Percentiles rank a stretch among this genome's conserved stretches.
Conservation (phyloP, 441 rosid genomes). For the Aleurites moluccanus region DNA sequence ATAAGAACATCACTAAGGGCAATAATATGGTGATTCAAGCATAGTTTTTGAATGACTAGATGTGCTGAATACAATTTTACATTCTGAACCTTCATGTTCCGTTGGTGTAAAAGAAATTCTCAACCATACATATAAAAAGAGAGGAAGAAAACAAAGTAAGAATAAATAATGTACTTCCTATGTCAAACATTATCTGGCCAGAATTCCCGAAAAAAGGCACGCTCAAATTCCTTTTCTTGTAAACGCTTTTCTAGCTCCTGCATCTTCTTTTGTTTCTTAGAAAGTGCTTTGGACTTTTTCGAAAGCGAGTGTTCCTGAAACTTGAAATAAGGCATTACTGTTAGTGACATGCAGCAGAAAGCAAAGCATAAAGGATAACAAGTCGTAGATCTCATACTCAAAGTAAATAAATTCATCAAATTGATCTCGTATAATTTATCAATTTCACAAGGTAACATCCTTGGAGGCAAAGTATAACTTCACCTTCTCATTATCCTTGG, state of each 20-base stretch:
- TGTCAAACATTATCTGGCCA: constrained; percentile 94
- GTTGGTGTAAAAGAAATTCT: background rate
- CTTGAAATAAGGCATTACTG: background rate
- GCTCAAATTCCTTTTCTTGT: constrained; percentile 74
- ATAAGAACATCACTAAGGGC: too few species aligned
- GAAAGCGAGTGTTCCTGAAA: constrained; percentile 47
- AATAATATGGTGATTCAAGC: too few species aligned
- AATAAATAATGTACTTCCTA: background rate
- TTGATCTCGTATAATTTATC: background rate
- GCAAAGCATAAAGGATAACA: background rate
- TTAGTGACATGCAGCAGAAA: constrained; percentile 11
- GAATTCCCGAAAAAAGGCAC: constrained; percentile 77
- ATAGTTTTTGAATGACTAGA: background rate
- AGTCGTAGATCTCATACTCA: too few species aligned
- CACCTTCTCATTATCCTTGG: constrained; percentile 38
- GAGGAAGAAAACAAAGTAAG: background rate
- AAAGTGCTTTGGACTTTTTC: constrained; percentile 50
- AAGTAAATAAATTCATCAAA: background rate
- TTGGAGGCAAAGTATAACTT: constrained; percentile 15
- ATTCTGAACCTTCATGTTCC: background rate
- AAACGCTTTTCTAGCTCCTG: constrained; percentile 56
- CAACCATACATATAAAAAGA: background rate
- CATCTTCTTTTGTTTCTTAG: constrained; percentile 71
- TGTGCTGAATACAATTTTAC: background rate
- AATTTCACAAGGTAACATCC: background rate